Base-by-base conservation (phyloP, 208 protist genomes). In the Angomonas ambiguus region DNA sequence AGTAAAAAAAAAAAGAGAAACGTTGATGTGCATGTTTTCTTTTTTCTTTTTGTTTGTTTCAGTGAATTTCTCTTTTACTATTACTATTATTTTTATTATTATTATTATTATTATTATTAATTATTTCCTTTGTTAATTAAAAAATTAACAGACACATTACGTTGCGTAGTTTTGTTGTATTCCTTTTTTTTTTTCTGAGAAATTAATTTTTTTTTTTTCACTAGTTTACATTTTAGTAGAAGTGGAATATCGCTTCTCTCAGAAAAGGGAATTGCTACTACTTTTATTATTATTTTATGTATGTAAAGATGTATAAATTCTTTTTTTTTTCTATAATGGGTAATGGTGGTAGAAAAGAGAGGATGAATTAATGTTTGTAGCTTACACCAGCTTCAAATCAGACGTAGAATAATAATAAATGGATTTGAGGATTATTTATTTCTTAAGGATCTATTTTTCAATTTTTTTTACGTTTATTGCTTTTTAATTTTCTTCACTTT, bases 361-460 rank as follows among this genome's bases (percentile, higher is more conserved):
- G 22, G 11, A 18, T 25, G 11, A 30, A 2, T 53, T 11, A 6
- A 25, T 53, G 48, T n/a, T n/a, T n/a, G n/a, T n/a, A n/a, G n/a
- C n/a, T n/a, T n/a, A n/a, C n/a, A n/a, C n/a, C n/a, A n/a, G n/a
- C n/a, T n/a, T n/a, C n/a, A n/a, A n/a, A n/a, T n/a, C n/a, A n/a
- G n/a, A n/a, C n/a, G n/a, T n/a, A n/a, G n/a, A n/a, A n/a, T n/a
- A n/a, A n/a, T 18, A 11, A 53, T n/a, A 53, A 11, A 30, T 11
- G 48, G 5, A 11, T 59, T 32, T 20, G 49, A 22, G n/a, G 30
- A 30, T 33, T 62, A 51, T 35, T 60, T 69, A 42, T 31, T 67
- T 32, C n/a, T 62, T 45, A 32, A 48, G 33, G 28, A 55, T 41
- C 62, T 51, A 71, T 41, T 10, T 60, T 55, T 55, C 28, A 22